A percentile compares a stretch with the other conserved stretches of the same genome.
Evolutionary conservation across 2,329 filamentous ascomycete genomes (phyloP).

Genomic region (Arachnomyces sp.): DNA sequence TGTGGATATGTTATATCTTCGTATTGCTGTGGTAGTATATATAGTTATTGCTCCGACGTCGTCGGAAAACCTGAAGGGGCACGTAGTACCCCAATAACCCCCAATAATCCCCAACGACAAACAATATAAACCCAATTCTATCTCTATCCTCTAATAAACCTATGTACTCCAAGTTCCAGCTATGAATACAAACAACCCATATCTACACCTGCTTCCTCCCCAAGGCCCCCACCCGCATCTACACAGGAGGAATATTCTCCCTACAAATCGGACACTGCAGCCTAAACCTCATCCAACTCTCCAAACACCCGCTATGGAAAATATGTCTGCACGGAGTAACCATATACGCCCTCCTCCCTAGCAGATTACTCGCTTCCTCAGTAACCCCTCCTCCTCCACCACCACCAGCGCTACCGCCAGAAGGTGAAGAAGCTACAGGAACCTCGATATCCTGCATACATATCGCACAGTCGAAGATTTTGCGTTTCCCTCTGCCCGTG

Average conservation of each 20-base stretch:
- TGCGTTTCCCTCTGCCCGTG: slow-evolving; percentile 46
- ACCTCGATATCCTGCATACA: slow-evolving; percentile 89
- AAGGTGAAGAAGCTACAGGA: slow-evolving; percentile 54
- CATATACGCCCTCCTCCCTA: slow-evolving; percentile 84
- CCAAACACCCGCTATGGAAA: slow-evolving; percentile 83
- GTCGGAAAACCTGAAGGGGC: slow-evolving; percentile 11
- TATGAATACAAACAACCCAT: too few relatives aligned
- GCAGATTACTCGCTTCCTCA: slow-evolving; percentile 50
- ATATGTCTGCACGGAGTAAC: slow-evolving; percentile 94
- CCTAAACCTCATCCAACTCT: slow-evolving; percentile 91
- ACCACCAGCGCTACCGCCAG: slow-evolving; percentile 46
- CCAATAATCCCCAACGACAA: too few relatives aligned
- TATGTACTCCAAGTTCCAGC: too few relatives aligned
- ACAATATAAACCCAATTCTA: too few relatives aligned
- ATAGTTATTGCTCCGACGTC: slow-evolving; percentile 1
- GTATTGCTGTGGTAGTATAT: background rate
- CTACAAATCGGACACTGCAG: slow-evolving; percentile 93
- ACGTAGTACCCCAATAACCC: slow-evolving; percentile 12
- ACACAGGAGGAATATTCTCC: slow-evolving; percentile 79
- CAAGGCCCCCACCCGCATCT: too few relatives aligned
- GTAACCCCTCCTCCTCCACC: slow-evolving; percentile 39
- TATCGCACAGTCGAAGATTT: slow-evolving; percentile 82
- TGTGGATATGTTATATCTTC: background rate
- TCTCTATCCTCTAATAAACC: too few relatives aligned
- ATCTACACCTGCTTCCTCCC: too few relatives aligned